Base-by-base conservation (phyloP, 805 yeast species). In the Lipomyces sp. region DNA sequence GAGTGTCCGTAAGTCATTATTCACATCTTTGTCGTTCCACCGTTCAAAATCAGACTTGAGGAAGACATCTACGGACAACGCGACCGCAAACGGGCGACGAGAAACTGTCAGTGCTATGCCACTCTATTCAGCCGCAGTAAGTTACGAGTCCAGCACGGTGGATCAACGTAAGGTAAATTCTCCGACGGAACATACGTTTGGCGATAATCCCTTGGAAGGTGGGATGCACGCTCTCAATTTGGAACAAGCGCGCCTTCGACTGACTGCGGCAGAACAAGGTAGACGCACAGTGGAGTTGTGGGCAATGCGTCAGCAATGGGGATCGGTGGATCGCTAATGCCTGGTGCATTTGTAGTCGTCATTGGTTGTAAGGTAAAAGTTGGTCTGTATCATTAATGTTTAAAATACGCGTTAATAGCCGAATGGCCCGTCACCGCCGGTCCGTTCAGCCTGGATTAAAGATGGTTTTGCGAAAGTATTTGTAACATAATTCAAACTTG, bases 241-340 rank as follows among this genome's bases (percentile, higher is more conserved):
- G 39, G 18, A 18, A 15, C 24, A 42, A n/a, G 24, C 48, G 6
- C 5, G 8, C 18, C 48, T 62, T 13, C 64, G 69, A 5, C 59
- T 37, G 32, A 63, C 57, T 10, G 69, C 70, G 2, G 30, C 58
- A 4, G 69, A 65, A 50, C 64, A 64, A 33, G 70, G 70, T 7
- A 45, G 56, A 29, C 57, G 53, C 6, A 64, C 68, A 37, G 59
- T 62, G 11, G 68, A 64, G 29, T 10, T 55, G 57, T 67, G 70
- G 70, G 70, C 70, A 10, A 54, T 45, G 45, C 60, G 58, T 11
- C 50, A 24, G 55, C 39, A 34, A 45, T 32, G 15, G 29, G 33
- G n/a, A 48, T 34, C 15, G 15, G n/a, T 24, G 13, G 34, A 33
- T 29, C 54, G 54, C 15, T 51, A 24, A 42, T 42, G n/a, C 2